Evolutionary conservation across 352 stramenopile genomes (phyloP).

Genomic region (Phytophthora hibernalis): DNA sequence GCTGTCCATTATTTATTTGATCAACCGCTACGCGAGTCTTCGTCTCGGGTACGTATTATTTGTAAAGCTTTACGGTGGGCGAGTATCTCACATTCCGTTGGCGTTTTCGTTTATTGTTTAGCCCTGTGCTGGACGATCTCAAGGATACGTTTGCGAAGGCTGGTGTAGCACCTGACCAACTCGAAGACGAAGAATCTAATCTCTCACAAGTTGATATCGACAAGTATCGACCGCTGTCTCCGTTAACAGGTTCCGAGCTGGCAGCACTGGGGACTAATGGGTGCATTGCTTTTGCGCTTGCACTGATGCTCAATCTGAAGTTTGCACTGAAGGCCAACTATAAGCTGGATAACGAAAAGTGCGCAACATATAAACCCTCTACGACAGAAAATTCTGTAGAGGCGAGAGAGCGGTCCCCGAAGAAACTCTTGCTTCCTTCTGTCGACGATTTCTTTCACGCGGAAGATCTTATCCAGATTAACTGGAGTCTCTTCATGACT

Average conservation of each 20-base stretch:
- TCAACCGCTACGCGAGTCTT: slow-evolving; percentile 85
- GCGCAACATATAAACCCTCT: slow-evolving; percentile 80
- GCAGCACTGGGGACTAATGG: slow-evolving; percentile 24
- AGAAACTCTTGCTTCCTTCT: slow-evolving; percentile 35
- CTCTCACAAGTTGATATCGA: slow-evolving; percentile 49
- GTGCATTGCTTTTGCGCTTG: slow-evolving; percentile 59
- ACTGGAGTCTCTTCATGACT: slow-evolving; percentile 71
- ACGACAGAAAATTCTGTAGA: slow-evolving; percentile 28
- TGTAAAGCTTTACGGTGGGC: slow-evolving; percentile 10
- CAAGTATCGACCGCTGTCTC: slow-evolving; percentile 33
- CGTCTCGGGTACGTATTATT: slow-evolving; percentile 67
- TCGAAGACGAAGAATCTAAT: slow-evolving; percentile 59
- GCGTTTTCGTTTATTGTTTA: slow-evolving; percentile 24
- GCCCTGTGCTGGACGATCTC: slow-evolving; percentile 59
- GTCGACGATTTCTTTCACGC: slow-evolving; percentile 49
- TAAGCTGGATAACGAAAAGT: slow-evolving; percentile 77
- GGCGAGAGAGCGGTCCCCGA: slow-evolving; percentile 37
- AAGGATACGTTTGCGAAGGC: slow-evolving; percentile 55
- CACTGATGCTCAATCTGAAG: slow-evolving; percentile 78
- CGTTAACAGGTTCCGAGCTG: slow-evolving; percentile 17
- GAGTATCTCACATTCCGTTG: not conserved
- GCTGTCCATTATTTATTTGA: slow-evolving; percentile 88
- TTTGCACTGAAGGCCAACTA: slow-evolving; percentile 79
- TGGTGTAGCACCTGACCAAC: slow-evolving; percentile 45
- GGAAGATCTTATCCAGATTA: slow-evolving; percentile 43